Evolutionary conservation across 768 basidiomycete species (phyloP).

Genomic region (Mycena polygramma): DNA sequence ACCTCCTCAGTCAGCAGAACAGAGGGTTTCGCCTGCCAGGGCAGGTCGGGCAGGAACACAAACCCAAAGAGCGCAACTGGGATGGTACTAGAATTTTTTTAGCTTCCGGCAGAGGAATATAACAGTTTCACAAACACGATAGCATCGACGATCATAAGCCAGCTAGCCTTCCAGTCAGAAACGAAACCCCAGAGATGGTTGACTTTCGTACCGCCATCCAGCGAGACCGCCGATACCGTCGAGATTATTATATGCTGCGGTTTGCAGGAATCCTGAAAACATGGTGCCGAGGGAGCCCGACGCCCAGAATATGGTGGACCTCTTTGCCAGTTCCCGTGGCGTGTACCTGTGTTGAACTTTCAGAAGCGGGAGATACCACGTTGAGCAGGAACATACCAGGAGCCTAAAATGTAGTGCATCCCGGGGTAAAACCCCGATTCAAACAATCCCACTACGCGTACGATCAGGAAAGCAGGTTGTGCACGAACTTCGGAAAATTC

Average conservation of each 20-base stretch:
- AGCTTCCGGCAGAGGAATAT: background rate
- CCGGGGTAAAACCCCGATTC: slow-evolving; percentile 38
- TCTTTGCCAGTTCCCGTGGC: slow-evolving; percentile 37
- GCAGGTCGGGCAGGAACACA: slow-evolving; percentile 34
- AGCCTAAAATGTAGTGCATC: slow-evolving; percentile 39
- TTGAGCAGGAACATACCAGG: slow-evolving; percentile 24
- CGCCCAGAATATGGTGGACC: slow-evolving; percentile 38
- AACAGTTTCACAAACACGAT: slow-evolving; percentile 24
- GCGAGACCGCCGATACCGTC: slow-evolving; percentile 32
- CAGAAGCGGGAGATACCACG: background rate
- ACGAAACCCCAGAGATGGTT: background rate
- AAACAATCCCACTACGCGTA: slow-evolving; percentile 27
- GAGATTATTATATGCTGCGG: slow-evolving; percentile 36
- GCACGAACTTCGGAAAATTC: background rate
- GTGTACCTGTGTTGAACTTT: slow-evolving; percentile 28
- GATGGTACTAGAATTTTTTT: slow-evolving; percentile 24
- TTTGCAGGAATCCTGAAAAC: slow-evolving; percentile 41
- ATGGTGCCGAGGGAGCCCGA: slow-evolving; percentile 36
- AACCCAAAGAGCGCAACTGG: slow-evolving; percentile 37
- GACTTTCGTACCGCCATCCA: slow-evolving; percentile 32
- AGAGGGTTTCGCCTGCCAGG: slow-evolving; percentile 33
- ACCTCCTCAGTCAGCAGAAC: slow-evolving; percentile 25
- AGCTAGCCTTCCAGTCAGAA: slow-evolving; percentile 15
- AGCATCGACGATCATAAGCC: slow-evolving; percentile 39
- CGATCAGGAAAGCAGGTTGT: background rate